These are phyloP conservation scores for Vitis hybrid DNA, from an alignment of 177 flowering plant genomes.

Conservation along the genomic window DNA sequence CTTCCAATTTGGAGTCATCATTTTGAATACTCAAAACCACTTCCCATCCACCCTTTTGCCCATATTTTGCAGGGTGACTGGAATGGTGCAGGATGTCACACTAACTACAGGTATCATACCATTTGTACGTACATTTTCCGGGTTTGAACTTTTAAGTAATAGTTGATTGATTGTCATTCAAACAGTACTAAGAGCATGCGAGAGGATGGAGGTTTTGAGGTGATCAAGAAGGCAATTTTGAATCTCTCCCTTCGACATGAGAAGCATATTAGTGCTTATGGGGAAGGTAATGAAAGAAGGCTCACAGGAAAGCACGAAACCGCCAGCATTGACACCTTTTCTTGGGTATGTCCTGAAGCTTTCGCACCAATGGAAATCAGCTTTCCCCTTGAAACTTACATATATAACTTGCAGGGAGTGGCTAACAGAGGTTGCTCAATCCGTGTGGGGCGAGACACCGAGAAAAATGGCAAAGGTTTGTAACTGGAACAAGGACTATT, in stretches of 20 bases:
- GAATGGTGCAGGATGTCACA: constrained; percentile 99
- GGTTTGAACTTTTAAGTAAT: too few relatives aligned
- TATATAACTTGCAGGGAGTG: constrained; percentile 66
- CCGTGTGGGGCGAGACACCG: constrained; percentile 97
- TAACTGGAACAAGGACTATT: neutral
- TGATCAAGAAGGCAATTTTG: constrained; percentile 89
- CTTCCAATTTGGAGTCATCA: neutral
- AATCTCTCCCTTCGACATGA: constrained; percentile 90
- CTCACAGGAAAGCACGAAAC: constrained; percentile 98
- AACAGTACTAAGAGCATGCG: constrained; percentile 91
- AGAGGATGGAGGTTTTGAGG: constrained; percentile 92
- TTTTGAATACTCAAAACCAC: too few relatives aligned
- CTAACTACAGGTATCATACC: constrained; percentile 75
- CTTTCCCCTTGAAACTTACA: neutral
- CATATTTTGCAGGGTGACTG: constrained; percentile 74
- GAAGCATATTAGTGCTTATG: constrained; percentile 91
- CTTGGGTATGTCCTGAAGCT: constrained; percentile 70
- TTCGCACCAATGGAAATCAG: too few relatives aligned
- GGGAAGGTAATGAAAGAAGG: constrained; percentile 99
- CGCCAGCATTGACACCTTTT: constrained; percentile 77
- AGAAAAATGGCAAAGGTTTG: constrained; percentile 86
- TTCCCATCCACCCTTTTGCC: too few relatives aligned
- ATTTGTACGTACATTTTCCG: too few relatives aligned
- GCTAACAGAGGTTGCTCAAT: constrained; percentile 97
- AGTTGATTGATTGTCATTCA: too few relatives aligned